phyloP scores from a whole-genome alignment of 2,329 filamentous ascomycete species.

The Aspergillus fijiensis region DNA sequence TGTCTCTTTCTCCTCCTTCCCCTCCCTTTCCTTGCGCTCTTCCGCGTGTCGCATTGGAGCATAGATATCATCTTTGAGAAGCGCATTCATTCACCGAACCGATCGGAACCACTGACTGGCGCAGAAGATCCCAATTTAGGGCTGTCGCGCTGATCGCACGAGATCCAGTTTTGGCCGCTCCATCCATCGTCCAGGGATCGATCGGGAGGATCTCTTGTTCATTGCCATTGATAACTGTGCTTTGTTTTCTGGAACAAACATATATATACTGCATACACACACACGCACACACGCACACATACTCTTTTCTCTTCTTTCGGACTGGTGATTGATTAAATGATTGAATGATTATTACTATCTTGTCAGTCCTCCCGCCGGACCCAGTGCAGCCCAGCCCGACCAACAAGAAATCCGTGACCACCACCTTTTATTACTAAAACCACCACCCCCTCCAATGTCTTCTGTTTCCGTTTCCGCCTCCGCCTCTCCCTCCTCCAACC shows the following conservation, averaged over 20 bases:
- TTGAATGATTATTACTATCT: not conserved
- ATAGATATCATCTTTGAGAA: not conserved
- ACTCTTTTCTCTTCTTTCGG: not conserved
- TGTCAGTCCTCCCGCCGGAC: too few species aligned
- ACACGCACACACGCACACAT: too few species aligned
- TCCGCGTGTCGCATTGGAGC: conserved; percentile 4
- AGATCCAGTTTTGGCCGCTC: conserved; percentile 7
- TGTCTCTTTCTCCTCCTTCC: not conserved
- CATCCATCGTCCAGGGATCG: not conserved
- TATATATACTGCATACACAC: too few species aligned
- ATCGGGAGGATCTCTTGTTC: not conserved
- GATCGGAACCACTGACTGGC: conserved; percentile 8
- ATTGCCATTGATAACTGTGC: not conserved
- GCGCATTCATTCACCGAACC: conserved; percentile 9
- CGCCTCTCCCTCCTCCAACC: conserved; percentile 28
- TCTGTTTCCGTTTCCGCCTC: conserved; percentile 40
- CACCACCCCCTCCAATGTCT: conserved; percentile 15
- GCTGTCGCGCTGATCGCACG: conserved; percentile 16
- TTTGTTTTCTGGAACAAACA: not conserved
- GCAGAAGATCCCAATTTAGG: conserved; percentile 13
- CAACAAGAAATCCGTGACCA: too few species aligned
- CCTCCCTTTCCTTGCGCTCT: not conserved
- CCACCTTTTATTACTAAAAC: too few species aligned
- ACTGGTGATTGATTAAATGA: not conserved
- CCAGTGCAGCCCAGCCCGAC: too few species aligned